Conservation (phyloP, 345 rosid genomes). For the Eucalyptus melliodora region DNA sequence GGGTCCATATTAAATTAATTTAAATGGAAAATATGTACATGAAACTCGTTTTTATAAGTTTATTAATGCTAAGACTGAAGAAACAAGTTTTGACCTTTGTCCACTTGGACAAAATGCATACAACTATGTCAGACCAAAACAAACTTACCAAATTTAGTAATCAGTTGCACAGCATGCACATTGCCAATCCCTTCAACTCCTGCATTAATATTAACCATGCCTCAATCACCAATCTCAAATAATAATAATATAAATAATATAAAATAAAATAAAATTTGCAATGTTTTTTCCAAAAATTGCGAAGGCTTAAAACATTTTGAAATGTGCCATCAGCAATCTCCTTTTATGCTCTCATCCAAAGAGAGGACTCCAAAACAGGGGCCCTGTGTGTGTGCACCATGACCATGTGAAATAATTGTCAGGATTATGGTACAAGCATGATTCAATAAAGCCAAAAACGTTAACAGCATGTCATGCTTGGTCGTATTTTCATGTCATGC, state of each 20-base stretch:
- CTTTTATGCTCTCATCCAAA: not conserved
- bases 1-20: not conserved
- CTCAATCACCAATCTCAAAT: not conserved
- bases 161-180: conserved; percentile 64
- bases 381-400: not conserved
- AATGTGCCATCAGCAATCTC: not conserved
- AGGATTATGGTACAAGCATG: not conserved
- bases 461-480: not conserved
- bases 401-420: not conserved
- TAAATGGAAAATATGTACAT: not conserved
- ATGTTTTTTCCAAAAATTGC: not conserved
- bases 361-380: not conserved
- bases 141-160: conserved; percentile 63
- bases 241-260: too few relatives aligned
- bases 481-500: not conserved
- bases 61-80: not conserved
- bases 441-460: not conserved
- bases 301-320: not conserved
- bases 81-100: not conserved
- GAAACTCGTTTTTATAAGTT: not conserved
- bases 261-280: not conserved
- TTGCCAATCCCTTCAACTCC: conserved; percentile 87
- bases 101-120: not conserved
- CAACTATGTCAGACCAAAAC: not conserved
- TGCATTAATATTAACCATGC: conserved; percentile 2